phyloP scores from a whole-genome alignment of 1,284 basidiomycete genomes.

The Chalciporus sp. region DNA sequence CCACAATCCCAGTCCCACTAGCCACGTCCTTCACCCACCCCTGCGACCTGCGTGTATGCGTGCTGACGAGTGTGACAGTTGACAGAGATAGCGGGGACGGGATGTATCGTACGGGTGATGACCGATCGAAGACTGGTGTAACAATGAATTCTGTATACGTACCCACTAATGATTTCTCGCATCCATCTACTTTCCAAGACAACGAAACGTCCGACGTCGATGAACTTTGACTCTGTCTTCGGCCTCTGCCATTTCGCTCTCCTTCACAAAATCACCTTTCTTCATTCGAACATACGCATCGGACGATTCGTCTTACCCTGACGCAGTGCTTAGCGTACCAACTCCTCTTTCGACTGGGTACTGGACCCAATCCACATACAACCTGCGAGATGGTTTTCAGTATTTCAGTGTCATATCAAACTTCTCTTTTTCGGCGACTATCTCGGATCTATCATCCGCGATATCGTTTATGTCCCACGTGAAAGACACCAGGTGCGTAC shows the following conservation, averaged over 20 bases:
- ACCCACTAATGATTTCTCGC: not conserved
- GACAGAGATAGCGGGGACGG: constrained; percentile 93
- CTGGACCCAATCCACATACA: too few species aligned
- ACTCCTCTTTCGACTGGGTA: too few species aligned
- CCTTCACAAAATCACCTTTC: too few species aligned
- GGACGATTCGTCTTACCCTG: too few species aligned
- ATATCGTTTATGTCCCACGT: constrained; percentile 62
- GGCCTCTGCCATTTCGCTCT: too few species aligned
- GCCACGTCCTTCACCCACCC: not conserved
- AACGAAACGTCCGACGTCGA: not conserved
- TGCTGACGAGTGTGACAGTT: constrained; percentile 54
- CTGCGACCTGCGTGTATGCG: not conserved
- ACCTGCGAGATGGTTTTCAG: not conserved
- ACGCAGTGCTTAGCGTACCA: too few species aligned
- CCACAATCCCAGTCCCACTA: not conserved
- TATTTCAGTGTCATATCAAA: not conserved
- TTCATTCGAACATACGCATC: too few species aligned
- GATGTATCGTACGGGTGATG: constrained; percentile 97
- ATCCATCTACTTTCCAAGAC: not conserved
- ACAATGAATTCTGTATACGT: constrained; percentile 12
- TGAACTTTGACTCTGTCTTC: not conserved
- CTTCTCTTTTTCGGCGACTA: not conserved
- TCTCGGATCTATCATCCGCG: constrained; percentile 55
- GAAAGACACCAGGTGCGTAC: constrained; percentile 30
- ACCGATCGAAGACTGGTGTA: constrained; percentile 87